Conservation (phyloP, 768 basidiomycete genomes). For the Boletus rex-veris region DNA sequence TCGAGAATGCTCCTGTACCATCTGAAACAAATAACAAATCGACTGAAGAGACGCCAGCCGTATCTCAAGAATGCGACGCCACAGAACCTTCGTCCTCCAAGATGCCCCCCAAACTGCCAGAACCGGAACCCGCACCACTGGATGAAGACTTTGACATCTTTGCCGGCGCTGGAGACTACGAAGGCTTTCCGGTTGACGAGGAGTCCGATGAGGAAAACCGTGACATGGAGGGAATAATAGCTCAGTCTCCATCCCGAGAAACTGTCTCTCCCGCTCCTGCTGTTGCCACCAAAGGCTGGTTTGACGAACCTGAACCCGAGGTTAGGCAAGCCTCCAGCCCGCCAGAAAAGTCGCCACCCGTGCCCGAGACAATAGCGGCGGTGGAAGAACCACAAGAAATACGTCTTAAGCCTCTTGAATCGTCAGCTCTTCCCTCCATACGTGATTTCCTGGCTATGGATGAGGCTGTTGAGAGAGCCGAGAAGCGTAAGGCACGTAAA, state of each 20-base stretch:
- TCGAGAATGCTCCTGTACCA: slow-evolving; percentile 30
- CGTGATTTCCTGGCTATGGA: slow-evolving; percentile 79
- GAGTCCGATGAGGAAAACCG: slow-evolving; percentile 42
- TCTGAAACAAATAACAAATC: background rate
- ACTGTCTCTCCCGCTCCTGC: slow-evolving; percentile 4
- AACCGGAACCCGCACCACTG: slow-evolving; percentile 25
- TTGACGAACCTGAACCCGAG: slow-evolving; percentile 40
- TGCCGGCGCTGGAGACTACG: slow-evolving; percentile 79
- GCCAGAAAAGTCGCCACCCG: slow-evolving; percentile 13
- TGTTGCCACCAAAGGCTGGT: slow-evolving; percentile 39
- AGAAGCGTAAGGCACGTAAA: slow-evolving; percentile 71
- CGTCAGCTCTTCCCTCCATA: slow-evolving; percentile 82
- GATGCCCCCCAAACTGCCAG: slow-evolving; percentile 5
- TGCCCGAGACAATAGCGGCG: slow-evolving; percentile 3
- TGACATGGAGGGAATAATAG: slow-evolving; percentile 15
- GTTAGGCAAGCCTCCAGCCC: background rate
- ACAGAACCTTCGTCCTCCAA: slow-evolving; percentile 6
- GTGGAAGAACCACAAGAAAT: slow-evolving; percentile 39
- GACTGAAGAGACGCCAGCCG: background rate
- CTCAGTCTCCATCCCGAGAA: slow-evolving; percentile 8
- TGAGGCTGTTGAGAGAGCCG: slow-evolving; percentile 55
- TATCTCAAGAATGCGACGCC: background rate
- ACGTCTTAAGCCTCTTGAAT: slow-evolving; percentile 69
- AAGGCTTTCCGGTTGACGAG: slow-evolving; percentile 59
- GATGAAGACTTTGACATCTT: slow-evolving; percentile 84